These are phyloP conservation scores for Paraphoma sp. DNA, from an alignment of 2,329 filamentous ascomycete species.

Conservation along the genomic window DNA sequence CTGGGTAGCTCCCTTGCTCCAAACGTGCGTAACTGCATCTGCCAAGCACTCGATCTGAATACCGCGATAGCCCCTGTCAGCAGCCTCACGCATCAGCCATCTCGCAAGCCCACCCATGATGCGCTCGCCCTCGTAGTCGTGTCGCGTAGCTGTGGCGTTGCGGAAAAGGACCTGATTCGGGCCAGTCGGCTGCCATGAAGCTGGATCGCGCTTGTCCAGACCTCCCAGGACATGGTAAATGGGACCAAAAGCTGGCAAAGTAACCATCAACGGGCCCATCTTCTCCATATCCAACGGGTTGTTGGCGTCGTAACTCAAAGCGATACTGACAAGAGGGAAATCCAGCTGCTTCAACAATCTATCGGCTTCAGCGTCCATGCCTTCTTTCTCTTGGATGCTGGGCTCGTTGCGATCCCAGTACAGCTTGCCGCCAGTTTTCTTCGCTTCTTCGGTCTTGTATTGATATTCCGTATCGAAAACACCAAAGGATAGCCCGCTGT, in stretches of 20 bases:
- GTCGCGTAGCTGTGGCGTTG: constrained; percentile 46
- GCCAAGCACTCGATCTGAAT: constrained; percentile 47
- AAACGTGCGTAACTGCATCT: constrained; percentile 39
- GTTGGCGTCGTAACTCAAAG: constrained; percentile 43
- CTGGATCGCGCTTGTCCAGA: constrained; percentile 29
- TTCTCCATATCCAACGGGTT: constrained; percentile 31
- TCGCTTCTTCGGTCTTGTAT: constrained; percentile 43
- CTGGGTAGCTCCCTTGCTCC: constrained; percentile 29
- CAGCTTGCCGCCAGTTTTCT: constrained; percentile 28
- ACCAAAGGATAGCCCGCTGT: constrained; percentile 44
- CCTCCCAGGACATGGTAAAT: constrained; percentile 29
- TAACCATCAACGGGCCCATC: constrained; percentile 27
- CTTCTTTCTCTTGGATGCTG: constrained; percentile 4
- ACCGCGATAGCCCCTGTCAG: constrained; percentile 36
- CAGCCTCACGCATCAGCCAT: constrained; percentile 48
- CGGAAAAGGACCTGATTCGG: constrained; percentile 42
- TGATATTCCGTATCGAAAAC: constrained; percentile 50
- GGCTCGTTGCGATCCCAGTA: constrained; percentile 28
- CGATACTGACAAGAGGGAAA: constrained; percentile 49
- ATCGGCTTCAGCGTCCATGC: constrained; percentile 25
- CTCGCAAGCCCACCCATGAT: constrained; percentile 45
- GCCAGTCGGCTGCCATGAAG: constrained; percentile 35
- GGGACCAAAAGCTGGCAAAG: constrained; percentile 31
- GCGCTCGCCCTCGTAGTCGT: constrained; percentile 42
- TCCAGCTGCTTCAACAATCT: constrained; percentile 46